Percentiles rank a stretch among this genome's conserved stretches.
phyloP scores from a whole-genome alignment of 306 rosid genomes.

The Castanospermum australe region DNA sequence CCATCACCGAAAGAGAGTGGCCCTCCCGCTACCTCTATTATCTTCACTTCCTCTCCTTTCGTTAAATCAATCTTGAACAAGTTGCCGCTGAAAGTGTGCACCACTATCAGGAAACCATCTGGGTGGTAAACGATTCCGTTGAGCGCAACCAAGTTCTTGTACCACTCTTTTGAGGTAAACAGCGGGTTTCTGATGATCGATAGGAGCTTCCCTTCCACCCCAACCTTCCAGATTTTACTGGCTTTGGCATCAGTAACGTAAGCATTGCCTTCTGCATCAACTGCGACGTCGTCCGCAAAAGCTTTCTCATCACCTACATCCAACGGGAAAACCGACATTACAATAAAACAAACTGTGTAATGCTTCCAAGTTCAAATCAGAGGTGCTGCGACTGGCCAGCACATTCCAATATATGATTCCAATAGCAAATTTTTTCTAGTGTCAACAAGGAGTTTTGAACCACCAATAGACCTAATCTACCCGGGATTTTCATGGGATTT shows the following conservation, averaged over 20 bases:
- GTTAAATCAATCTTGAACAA: constrained; percentile 69
- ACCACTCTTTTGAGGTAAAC: constrained; percentile 72
- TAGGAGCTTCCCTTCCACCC: constrained; percentile 58
- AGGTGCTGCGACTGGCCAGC: background rate
- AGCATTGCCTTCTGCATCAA: constrained; percentile 85
- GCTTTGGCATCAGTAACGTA: constrained; percentile 69
- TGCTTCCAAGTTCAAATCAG: background rate
- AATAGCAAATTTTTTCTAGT: too few relatives aligned
- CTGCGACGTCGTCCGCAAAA: constrained; percentile 81
- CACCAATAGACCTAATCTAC: too few relatives aligned
- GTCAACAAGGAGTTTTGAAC: too few relatives aligned
- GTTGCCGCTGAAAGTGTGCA: constrained; percentile 76
- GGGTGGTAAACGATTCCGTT: constrained; percentile 94
- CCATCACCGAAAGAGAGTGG: constrained; percentile 77
- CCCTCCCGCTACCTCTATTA: constrained; percentile 53
- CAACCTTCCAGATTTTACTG: constrained; percentile 85
- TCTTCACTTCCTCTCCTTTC: constrained; percentile 67
- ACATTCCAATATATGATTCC: background rate
- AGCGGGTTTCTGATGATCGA: constrained; percentile 64
- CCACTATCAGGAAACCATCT: constrained; percentile 69
- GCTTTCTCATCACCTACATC: constrained; percentile 73
- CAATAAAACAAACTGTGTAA: background rate
- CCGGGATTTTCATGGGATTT: too few relatives aligned
- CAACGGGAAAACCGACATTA: background rate
- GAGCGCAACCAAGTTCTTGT: constrained; percentile 69